Base-by-base conservation (phyloP, 208 protist genomes). In the Wallacemonas collosoma region DNA sequence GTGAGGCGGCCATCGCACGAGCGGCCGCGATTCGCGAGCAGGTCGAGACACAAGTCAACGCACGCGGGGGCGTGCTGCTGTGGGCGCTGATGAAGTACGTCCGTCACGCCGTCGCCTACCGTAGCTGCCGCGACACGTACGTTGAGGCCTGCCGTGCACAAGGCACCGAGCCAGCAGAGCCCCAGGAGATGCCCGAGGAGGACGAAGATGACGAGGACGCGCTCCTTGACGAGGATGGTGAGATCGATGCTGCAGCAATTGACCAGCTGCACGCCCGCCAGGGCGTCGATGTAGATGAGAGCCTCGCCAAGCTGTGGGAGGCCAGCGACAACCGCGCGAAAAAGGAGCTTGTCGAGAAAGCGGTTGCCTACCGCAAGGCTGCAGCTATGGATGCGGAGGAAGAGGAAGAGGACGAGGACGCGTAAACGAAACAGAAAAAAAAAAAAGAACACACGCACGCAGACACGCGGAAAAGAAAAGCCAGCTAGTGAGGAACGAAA, bases 161-260 rank as follows among this genome's bases (percentile, higher is more conserved):
- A 56, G 79, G 80, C 38, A 75, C 83, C 44, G 81, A 89, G 6
- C 51, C 84, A 15, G 75, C 88, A 26, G 65, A 70, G 6, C 39
- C 12, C 14, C 76, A 80, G 51, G 90, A 95, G 71, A 39, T 90
- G 64, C 88, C 88, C 1, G 90, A 93, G 68, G 90, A 92, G 26
- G 88, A 94, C 41, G 88, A 86, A 15, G 78, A 81, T 44, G 91
- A 95, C 54, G 85, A 94, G 12, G 91, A 95, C 72, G 82, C 64
- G n/a, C 73, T 93, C 14, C 43, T 86, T n/a, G 73, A 86, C 43
- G 83, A 90, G 17, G 91, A 92, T 17, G 91, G 85, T 39, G 83
- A 89, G 61, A 45, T 76, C 39, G 91, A 95, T 53, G 70, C 72
- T 14, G 85, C 66, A 1, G 88, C 78, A 0, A 77, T 85, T 38